phyloP scores from a whole-genome alignment of 139 green algal genomes.

The Parachlorella kessleri region DNA sequence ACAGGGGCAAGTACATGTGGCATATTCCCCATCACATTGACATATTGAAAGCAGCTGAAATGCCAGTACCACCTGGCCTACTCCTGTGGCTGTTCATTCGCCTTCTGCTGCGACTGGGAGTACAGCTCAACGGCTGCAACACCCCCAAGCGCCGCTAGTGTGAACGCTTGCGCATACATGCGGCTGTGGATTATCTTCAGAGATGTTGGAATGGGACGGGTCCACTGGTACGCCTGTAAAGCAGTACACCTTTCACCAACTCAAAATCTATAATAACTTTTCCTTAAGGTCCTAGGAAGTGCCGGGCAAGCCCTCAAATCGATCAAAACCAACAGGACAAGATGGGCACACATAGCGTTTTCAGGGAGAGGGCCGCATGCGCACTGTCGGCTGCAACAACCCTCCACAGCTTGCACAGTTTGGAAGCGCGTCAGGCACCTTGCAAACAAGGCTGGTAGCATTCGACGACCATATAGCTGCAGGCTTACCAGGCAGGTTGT shows the following conservation, averaged over 20 bases:
- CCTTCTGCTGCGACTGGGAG: not conserved
- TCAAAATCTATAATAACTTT: no score
- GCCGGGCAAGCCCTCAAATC: not conserved
- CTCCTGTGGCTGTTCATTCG: not conserved
- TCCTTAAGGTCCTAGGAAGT: no score
- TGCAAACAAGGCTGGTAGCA: not conserved
- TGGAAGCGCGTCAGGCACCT: not conserved
- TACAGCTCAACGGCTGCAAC: slow-evolving; percentile 39
- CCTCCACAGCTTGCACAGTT: not conserved
- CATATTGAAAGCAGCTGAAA: no score
- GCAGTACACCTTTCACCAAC: no score
- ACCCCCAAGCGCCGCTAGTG: slow-evolving; percentile 43
- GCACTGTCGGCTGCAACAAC: not conserved
- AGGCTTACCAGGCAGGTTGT: slow-evolving; percentile 28
- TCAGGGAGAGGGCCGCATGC: not conserved
- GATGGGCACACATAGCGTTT: not conserved
- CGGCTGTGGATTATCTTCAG: slow-evolving; percentile 58
- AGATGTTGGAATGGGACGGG: slow-evolving; percentile 38
- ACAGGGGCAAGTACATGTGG: no score
- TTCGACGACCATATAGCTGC: not conserved
- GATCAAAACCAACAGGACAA: not conserved
- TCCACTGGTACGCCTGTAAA: slow-evolving; percentile 55
- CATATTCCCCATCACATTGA: no score
- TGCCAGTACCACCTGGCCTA: not conserved
- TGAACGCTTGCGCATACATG: slow-evolving; percentile 57